Evolutionary conservation across 768 basidiomycete species (phyloP), one percentile per base, ranked within the genome.

Genomic region (Lentinus brumalis): DNA sequence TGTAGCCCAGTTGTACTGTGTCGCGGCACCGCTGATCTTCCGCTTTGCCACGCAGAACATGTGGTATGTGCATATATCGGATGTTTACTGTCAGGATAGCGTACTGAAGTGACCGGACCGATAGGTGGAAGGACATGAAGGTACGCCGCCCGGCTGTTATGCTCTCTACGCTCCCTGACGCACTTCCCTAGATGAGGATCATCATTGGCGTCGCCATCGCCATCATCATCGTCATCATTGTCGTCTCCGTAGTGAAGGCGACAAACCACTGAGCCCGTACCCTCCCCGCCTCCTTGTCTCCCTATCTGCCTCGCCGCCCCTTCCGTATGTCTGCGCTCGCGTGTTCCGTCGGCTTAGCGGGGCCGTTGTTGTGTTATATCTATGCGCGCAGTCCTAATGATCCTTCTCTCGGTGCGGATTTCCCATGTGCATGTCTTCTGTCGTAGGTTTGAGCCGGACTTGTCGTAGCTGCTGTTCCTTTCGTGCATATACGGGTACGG

Each of bases 41-140:
- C 7, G 2, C 30, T 11, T 15, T 9, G 16, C 18, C 38, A n/a
- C 44, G 49, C 55, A 93, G 92, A 94, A 92, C 72, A 94, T 94
- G 92, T 94, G 92, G 92, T 92, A 85, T 35, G 63, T 60, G 11
- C 30, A 16, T 18, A 35, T 15, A 9, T 10, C 41, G 21, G 26
- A 14, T 42, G 9, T 29, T 2, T 11, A 14, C 5, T 21, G 14
- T 18, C 35, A 30, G n/a, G 46, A 38, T 18, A 57, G 31, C 16
- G 42, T 41, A 38, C n/a, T 50, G 32, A 51, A 45, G 41, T 35
- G 11, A 11, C 21, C 38, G 2, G 21, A 42, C 21, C 12, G 29
- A 29, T 32, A 93, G 92, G 92, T 96, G 94, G 94, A 96, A 97
- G 75, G 95, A 97, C 74, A 94, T 94, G 92, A 94, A 94, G 88